Percentiles rank a stretch among this genome's conserved stretches.
phyloP scores from a whole-genome alignment of 169 alveolate species.

The Eimeria mitis region DNA sequence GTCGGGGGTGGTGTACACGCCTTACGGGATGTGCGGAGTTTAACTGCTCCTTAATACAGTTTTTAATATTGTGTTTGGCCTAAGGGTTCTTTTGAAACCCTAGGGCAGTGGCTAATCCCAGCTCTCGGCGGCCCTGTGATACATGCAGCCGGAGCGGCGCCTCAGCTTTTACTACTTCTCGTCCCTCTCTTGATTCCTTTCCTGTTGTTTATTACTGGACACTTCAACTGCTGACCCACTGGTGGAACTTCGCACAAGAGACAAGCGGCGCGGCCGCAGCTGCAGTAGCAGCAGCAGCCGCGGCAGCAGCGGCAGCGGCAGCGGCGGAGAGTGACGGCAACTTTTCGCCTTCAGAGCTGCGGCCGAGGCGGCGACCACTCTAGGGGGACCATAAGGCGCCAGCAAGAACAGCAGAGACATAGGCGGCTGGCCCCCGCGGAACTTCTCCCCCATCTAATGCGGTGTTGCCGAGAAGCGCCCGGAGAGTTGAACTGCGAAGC shows the following conservation, averaged over 20 bases:
- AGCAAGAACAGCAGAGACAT: background rate
- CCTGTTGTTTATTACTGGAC: background rate
- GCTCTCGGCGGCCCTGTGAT: background rate
- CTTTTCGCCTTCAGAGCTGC: background rate
- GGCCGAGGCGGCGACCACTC: background rate
- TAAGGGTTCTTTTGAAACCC: background rate
- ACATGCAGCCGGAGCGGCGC: slow-evolving; percentile 46
- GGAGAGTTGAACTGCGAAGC: background rate
- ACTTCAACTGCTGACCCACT: background rate
- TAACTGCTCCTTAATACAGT: background rate
- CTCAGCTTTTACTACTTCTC: background rate
- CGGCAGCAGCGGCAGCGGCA: background rate
- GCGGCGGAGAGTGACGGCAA: background rate
- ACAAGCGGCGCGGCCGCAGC: slow-evolving; percentile 46
- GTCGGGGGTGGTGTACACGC: background rate
- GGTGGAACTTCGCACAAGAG: background rate
- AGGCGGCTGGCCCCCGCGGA: background rate
- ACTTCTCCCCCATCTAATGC: background rate
- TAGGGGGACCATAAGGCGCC: background rate
- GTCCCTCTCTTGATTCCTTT: background rate
- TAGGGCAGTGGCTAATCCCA: slow-evolving; percentile 19
- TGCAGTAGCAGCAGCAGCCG: slow-evolving; percentile 11
- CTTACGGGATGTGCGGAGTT: background rate
- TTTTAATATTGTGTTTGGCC: background rate
- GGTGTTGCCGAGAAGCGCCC: background rate